Evolutionary conservation across 2,329 filamentous ascomycete species (phyloP).

Genomic region (Aspergillus neoniger): DNA sequence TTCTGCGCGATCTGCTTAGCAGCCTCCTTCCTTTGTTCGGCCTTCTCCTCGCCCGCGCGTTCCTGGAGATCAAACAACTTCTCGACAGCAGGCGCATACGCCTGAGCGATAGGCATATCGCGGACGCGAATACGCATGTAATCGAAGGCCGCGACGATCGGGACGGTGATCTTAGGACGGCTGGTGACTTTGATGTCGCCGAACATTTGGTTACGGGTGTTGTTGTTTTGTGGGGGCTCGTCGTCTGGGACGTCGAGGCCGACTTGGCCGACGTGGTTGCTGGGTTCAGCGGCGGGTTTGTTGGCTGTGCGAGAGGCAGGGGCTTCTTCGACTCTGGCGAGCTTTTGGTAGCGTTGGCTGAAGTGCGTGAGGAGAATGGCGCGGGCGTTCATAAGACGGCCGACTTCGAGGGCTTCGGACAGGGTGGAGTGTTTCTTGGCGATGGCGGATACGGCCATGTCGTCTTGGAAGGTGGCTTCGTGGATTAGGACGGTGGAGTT

Average conservation of each 20-base stretch:
- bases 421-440: conserved; percentile 92
- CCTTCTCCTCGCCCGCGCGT: conserved; percentile 30
- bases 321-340: conserved; percentile 40
- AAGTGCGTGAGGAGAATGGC: conserved; percentile 90
- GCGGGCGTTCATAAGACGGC: conserved; percentile 74
- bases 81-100: conserved; percentile 58
- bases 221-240: conserved; percentile 13
- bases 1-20: conserved; percentile 22
- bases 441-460: conserved; percentile 72
- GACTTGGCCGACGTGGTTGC: conserved; percentile 4
- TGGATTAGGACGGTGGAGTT: conserved; percentile 85
- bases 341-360: conserved; percentile 85
- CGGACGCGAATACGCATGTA: conserved; percentile 64
- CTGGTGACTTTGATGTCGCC: not conserved
- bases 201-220: conserved; percentile 7
- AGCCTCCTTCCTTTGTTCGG: conserved; percentile 24
- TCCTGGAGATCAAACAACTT: conserved; percentile 52
- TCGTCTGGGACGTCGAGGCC: conserved; percentile 29
- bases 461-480: conserved; percentile 94
- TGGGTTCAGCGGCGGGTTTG: conserved; percentile 24
- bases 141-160: conserved; percentile 61
- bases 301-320: conserved; percentile 4
- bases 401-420: conserved; percentile 78
- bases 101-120: conserved; percentile 60
- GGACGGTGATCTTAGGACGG: not conserved